Evolutionary conservation across 495 filamentous ascomycete species (phyloP).

Genomic region (Aspergillus mulundensis): DNA sequence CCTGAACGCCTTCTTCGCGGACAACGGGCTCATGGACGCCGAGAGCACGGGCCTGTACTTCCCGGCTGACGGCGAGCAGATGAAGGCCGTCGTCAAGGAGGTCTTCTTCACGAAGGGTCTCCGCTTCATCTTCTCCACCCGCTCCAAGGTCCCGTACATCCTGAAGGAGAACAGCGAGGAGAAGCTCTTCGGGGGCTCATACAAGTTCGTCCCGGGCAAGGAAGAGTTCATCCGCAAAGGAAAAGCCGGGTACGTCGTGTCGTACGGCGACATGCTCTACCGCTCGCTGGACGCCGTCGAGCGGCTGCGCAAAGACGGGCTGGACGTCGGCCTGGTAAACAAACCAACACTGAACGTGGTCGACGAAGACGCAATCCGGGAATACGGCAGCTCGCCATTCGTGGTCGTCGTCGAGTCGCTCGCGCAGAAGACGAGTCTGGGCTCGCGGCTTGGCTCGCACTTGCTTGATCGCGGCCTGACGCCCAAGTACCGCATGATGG

Average conservation of each 20-base stretch:
- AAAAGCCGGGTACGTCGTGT: slow-evolving; percentile 34
- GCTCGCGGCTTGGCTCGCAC: slow-evolving; percentile 34
- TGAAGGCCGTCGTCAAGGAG: slow-evolving; percentile 38
- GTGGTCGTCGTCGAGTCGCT: slow-evolving; percentile 37
- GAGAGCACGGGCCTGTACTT: slow-evolving; percentile 32
- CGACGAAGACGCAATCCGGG: slow-evolving; percentile 35
- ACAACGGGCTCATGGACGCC: slow-evolving; percentile 37
- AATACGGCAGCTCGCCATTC: slow-evolving; percentile 33
- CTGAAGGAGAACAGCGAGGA: slow-evolving; percentile 34
- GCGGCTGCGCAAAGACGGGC: slow-evolving; percentile 28
- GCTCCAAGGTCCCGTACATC: slow-evolving; percentile 40
- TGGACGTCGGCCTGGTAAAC: slow-evolving; percentile 37
- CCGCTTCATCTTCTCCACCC: slow-evolving; percentile 41
- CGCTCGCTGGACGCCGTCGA: slow-evolving; percentile 39
- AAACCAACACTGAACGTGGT: slow-evolving; percentile 40
- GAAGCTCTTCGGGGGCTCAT: slow-evolving; percentile 33
- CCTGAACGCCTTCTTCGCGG: slow-evolving; percentile 41
- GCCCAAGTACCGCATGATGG: slow-evolving; percentile 33
- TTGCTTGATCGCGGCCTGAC: slow-evolving; percentile 33
- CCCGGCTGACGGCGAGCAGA: slow-evolving; percentile 41
- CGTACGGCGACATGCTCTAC: slow-evolving; percentile 42
- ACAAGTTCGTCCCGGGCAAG: slow-evolving; percentile 38
- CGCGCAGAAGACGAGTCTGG: slow-evolving; percentile 39
- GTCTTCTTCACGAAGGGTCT: slow-evolving; percentile 36
- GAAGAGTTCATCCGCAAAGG: slow-evolving; percentile 37